Conservation (phyloP, 2,329 filamentous ascomycete species). For the Colletotrichum sp. region DNA sequence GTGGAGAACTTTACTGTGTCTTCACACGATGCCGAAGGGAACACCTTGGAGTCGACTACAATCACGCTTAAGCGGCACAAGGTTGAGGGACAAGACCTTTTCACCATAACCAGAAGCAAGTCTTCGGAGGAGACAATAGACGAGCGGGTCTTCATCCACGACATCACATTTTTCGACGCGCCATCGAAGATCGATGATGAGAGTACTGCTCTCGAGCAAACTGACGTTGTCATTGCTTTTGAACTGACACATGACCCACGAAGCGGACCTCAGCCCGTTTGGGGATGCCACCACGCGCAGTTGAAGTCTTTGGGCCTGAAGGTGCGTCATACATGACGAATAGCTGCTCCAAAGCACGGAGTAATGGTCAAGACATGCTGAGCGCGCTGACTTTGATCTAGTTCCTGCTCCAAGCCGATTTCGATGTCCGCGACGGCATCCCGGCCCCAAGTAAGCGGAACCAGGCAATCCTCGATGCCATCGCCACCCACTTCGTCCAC, state of each 20-base stretch:
- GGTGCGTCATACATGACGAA: not conserved
- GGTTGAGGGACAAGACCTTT: not conserved
- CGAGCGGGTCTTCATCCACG: not conserved
- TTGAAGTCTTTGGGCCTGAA: not conserved
- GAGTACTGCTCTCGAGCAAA: not conserved
- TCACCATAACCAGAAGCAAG: not conserved
- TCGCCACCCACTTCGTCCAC: slow-evolving; percentile 23
- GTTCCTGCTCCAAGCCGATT: slow-evolving; percentile 57
- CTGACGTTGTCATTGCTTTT: not conserved
- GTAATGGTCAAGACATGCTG: not conserved
- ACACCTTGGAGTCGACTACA: not conserved
- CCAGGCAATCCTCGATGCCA: slow-evolving; percentile 31
- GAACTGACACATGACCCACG: not conserved
- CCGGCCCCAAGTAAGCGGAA: slow-evolving; percentile 43
- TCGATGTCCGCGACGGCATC: slow-evolving; percentile 52
- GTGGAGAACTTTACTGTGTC: not conserved
- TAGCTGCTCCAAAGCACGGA: not conserved
- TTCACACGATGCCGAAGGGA: not conserved
- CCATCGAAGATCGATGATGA: not conserved
- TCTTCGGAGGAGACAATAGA: not conserved
- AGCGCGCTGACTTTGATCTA: not conserved
- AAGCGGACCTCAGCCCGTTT: not conserved
- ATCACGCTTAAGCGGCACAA: not conserved
- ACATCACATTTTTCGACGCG: not conserved
- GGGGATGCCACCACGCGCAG: not conserved